Percentiles rank a stretch among this genome's conserved stretches.
phyloP scores from a whole-genome alignment of 495 filamentous ascomycete genomes.

The Penicillium paxilli region DNA sequence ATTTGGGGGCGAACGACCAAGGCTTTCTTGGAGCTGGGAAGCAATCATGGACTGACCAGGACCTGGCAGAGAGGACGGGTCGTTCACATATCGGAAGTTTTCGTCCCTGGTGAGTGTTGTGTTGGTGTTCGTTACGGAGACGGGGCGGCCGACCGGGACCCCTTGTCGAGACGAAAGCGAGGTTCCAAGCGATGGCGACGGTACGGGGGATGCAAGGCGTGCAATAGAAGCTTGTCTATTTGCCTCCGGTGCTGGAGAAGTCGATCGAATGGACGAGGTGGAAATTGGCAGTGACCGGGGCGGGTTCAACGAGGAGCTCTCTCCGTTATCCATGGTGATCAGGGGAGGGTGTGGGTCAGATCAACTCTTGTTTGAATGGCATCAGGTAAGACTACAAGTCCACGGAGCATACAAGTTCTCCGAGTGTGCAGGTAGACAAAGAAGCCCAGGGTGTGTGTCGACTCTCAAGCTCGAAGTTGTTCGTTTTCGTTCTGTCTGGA shows the following conservation, averaged over 20 bases:
- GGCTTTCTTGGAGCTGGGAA: constrained; percentile 66
- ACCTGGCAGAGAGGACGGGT: constrained; percentile 52
- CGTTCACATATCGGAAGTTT: constrained; percentile 36
- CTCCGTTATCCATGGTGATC: constrained; percentile 42
- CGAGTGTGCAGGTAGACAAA: background rate
- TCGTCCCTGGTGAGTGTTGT: constrained; percentile 21
- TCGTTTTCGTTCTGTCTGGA: background rate
- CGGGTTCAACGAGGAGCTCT: constrained; percentile 35
- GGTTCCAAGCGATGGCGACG: constrained; percentile 44
- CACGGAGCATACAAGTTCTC: background rate
- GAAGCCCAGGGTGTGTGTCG: background rate
- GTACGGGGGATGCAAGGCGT: constrained; percentile 69
- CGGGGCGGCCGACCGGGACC: constrained; percentile 28
- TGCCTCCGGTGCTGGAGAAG: constrained; percentile 46
- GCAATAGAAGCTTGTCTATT: constrained; percentile 68
- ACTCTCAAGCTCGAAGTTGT: background rate
- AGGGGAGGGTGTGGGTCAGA: background rate
- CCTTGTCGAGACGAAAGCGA: constrained; percentile 48
- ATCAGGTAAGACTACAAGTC: background rate
- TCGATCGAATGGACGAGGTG: constrained; percentile 34
- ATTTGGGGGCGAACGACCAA: constrained; percentile 52
- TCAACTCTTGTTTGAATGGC: background rate
- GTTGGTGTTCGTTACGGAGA: constrained; percentile 19
- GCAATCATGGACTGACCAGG: constrained; percentile 77
- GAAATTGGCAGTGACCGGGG: constrained; percentile 38